Evolutionary conservation across 352 stramenopile species (phyloP), one percentile per base, ranked within the genome.

Genomic region (Globisporangium polare): DNA sequence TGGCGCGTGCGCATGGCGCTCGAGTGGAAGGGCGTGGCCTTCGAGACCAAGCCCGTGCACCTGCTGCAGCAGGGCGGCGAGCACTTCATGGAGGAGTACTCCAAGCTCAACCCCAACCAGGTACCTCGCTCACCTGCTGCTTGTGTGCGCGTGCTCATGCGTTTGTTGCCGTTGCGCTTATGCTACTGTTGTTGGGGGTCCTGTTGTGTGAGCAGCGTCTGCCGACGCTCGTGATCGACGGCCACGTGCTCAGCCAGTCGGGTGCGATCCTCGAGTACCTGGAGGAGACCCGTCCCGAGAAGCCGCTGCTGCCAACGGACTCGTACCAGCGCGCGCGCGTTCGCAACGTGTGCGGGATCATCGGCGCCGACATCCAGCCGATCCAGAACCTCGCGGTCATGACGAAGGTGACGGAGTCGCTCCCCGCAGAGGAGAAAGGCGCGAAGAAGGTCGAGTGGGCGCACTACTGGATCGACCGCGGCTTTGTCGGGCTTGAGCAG

Each of bases 191-290:
- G 46, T 42, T 46, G 9, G 9, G 58, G 15, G 51, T n/a, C 26
- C 2, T 29, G 22, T 55, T 24, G 2, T 45, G 6, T 50, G 13
- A 51, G 10, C 51, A 89, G 76, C 84, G 84, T 42, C 47, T 94
- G 29, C 92, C 95, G 8, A 66, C 81, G 39, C 70, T 98, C 20
- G 72, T 92, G 62, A 95, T 93, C 63, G 82, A 91, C 26, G 78
- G 77, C 46, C 71, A 77, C 24, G 63, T 74, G 22, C 70, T 94
- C 9, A 80, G 86, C 35, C 93, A 98, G 67, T 97, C 85, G 0
- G 63, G 88, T 35, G 89, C 92, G 13, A 98, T 98, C 58, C 78
- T 98, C 63, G 91, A 98, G 66, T 98, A 98, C 67, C 67, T 98
- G 13, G 92, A 98, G 43, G 79, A 92, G 56, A 88, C 78, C 27